phyloP scores from a whole-genome alignment of 1,284 basidiomycete genomes.

The Malassezia caprae region DNA sequence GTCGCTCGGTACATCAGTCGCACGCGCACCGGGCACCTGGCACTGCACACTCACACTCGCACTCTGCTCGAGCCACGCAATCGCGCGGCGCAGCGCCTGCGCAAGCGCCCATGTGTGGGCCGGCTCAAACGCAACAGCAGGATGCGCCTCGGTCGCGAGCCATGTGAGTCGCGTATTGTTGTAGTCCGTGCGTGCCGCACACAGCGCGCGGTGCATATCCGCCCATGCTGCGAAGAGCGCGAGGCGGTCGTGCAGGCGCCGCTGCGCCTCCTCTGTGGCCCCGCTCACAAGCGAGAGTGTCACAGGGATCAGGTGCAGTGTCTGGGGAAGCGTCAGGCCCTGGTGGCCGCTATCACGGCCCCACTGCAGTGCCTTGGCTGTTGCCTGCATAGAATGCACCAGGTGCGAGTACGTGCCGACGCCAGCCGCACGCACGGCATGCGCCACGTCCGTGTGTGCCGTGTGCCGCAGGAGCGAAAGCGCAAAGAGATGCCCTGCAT shows the following conservation, averaged over 20 bases:
- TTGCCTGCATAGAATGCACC: not conserved
- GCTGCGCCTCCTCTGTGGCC: not conserved
- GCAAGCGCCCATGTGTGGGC: not conserved
- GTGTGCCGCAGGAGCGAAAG: not conserved
- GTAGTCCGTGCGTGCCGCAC: slow-evolving; percentile 1
- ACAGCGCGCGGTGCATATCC: not conserved
- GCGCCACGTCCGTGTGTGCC: not conserved
- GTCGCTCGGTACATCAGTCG: not conserved
- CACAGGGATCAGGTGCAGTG: not conserved
- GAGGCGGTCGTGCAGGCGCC: not conserved
- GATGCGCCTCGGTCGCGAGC: not conserved
- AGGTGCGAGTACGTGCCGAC: not conserved
- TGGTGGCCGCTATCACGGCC: not conserved
- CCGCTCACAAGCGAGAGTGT: not conserved
- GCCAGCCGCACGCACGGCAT: not conserved
- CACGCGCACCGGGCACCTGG: not conserved
- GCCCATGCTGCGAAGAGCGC: not conserved
- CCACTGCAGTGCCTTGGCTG: not conserved
- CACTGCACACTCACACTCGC: not conserved
- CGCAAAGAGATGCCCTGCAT: slow-evolving; percentile 2
- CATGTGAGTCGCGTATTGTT: not conserved
- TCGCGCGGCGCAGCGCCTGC: not conserved
- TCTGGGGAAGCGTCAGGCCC: not conserved
- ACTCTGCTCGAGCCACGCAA: not conserved
- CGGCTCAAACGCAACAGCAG: not conserved